phyloP scores from a whole-genome alignment of 2,329 filamentous ascomycete species.

The Colletotrichum costaricense region DNA sequence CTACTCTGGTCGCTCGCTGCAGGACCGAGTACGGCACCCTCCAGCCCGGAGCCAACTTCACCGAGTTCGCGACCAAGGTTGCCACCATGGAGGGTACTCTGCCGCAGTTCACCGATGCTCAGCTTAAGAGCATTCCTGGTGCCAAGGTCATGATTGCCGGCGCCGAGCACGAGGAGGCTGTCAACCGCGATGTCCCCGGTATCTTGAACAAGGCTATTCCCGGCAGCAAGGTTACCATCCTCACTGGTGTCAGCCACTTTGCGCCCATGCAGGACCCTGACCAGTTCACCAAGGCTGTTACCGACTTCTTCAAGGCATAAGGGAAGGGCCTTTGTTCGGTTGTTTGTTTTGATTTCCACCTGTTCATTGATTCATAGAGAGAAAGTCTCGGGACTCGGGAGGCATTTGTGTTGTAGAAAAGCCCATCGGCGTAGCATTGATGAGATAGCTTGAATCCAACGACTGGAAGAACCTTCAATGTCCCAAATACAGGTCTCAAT shows the following conservation, averaged over 20 bases:
- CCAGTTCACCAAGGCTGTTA: slow-evolving; percentile 46
- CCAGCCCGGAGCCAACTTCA: slow-evolving; percentile 50
- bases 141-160: slow-evolving; percentile 44
- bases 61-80: slow-evolving; percentile 49
- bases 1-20: slow-evolving; percentile 48
- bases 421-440: not conserved
- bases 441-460: not conserved
- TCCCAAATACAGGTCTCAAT: not conserved
- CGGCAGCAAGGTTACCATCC: slow-evolving; percentile 48
- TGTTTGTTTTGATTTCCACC: not conserved
- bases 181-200: slow-evolving; percentile 49
- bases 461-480: not conserved
- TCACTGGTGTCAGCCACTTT: slow-evolving; percentile 55
- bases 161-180: slow-evolving; percentile 50
- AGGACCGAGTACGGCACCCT: slow-evolving; percentile 47
- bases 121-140: slow-evolving; percentile 44
- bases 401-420: not conserved
- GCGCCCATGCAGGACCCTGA: slow-evolving; percentile 54
- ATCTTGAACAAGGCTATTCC: slow-evolving; percentile 49
- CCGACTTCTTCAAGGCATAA: slow-evolving; percentile 42
- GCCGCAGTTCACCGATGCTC: slow-evolving; percentile 45
- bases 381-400: not conserved
- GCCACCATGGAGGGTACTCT: slow-evolving; percentile 49
- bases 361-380: not conserved
- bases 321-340: not conserved